A percentile compares a stretch with the other conserved stretches of the same genome.
These are phyloP conservation scores for Fusarium setosum DNA, from an alignment of 2,329 filamentous ascomycete genomes.

Conservation along the genomic window DNA sequence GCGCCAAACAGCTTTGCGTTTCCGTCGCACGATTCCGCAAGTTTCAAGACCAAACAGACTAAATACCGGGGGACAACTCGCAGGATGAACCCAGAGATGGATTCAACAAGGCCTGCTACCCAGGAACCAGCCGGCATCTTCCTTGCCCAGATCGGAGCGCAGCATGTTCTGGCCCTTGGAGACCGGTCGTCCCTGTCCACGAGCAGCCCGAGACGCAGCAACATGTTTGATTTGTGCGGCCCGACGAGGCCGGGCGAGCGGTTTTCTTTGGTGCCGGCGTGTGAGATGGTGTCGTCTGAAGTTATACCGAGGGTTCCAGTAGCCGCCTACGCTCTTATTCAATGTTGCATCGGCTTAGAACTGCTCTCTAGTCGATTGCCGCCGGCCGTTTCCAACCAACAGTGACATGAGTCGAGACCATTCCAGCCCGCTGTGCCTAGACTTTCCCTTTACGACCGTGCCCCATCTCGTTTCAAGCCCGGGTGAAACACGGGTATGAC, in stretches of 20 bases:
- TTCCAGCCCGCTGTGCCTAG: not conserved
- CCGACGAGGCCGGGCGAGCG: not conserved
- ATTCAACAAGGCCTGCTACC: not conserved
- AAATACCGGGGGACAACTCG: not conserved
- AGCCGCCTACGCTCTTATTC: not conserved
- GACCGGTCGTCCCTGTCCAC: not conserved
- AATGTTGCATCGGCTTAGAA: not conserved
- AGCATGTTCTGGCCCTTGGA: not conserved
- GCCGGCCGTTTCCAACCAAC: not conserved
- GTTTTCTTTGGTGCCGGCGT: not conserved
- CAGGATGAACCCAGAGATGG: not conserved
- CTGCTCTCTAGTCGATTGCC: not conserved
- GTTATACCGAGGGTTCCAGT: not conserved
- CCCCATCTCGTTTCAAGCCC: not conserved
- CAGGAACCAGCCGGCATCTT: not conserved
- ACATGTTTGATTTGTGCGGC: slow-evolving; percentile 23
- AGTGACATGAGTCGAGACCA: not conserved
- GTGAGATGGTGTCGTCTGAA: not conserved
- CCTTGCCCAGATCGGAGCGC: not conserved
- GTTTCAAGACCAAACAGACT: not conserved
- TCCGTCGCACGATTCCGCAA: not conserved
- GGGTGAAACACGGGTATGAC: not conserved
- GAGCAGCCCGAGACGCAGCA: not conserved
- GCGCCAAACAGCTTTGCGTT: not conserved
- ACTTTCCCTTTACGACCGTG: not conserved